Evolutionary conservation across 768 basidiomycete species (phyloP), one percentile per base, ranked within the genome.

Genomic region (Phylloporus sp.): DNA sequence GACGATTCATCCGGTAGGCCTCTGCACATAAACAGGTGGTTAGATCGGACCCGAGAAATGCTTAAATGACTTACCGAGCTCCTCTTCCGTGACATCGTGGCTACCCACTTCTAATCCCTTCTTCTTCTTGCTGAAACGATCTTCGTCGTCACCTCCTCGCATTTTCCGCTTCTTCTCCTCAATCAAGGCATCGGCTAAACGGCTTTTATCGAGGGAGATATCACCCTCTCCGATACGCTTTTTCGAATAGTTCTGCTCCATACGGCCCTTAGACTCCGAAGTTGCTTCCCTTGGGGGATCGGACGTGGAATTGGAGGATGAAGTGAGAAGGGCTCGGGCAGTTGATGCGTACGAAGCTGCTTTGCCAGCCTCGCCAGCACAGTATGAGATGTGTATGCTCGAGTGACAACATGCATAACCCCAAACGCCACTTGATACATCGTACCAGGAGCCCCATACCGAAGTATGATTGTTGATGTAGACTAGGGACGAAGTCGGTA

Each of bases 371-470:
- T 79, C 63, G 4, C 94, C 94, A 44, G 93, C 82, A 63, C 94
- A 97, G 63, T 97, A 97, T 15, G 94, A 94, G 40, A 88, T 70
- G 58, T 91, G 86, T 23, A 91, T 71, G 36, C 61, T 74, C 9
- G 92, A 93, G 61, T 96, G 94, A 61, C 96, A 99, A 66, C 96
- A 99, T 22, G 80, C 85, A 65, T 86, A 99, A 29, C 96, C 96
- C 96, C 96, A 99, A 49, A 72, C 61, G 13, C 83, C 80, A 3
- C 77, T 74, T 11, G 78, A 70, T 14, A 71, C 50, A 54, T 89
- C 82, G 64, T 89, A 98, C 82, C 84, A 98, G 35, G 96, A 99
- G 36, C 96, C 96, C 96, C 96, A 99, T n/a, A 97, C 84, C 5
- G 81, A 73, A 1, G 86, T 92, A 60, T 99, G 96, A 61, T 99